Evolutionary conservation across 2,329 filamentous ascomycete genomes (phyloP).

Genomic region (Sporothrix euskadiensis): DNA sequence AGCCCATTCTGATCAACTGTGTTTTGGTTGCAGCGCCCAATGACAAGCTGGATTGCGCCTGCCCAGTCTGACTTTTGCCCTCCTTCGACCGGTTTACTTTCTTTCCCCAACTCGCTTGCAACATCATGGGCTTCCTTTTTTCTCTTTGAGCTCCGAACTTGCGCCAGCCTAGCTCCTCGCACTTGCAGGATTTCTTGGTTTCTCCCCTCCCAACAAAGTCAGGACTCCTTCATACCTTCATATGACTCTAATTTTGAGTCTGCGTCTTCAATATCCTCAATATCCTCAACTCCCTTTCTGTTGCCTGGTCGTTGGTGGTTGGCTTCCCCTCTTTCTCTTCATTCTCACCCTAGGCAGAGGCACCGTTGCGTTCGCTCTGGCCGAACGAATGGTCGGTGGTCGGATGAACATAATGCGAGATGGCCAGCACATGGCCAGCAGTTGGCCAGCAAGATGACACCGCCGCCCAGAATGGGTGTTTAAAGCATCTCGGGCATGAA

Average conservation of each 20-base stretch:
- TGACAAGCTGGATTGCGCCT: background rate
- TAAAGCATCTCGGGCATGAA: background rate
- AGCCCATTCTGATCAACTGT: background rate
- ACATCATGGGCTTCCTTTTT: constrained; percentile 11
- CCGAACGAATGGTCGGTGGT: background rate
- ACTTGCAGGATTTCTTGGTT: background rate
- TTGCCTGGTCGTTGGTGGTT: background rate
- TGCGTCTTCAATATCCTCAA: background rate
- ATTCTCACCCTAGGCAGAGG: constrained; percentile 2
- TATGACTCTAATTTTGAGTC: background rate
- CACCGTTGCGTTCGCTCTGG: constrained; percentile 14
- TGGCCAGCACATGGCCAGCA: background rate
- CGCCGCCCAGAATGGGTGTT: too few relatives aligned
- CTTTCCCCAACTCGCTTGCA: background rate
- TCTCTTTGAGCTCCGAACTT: background rate
- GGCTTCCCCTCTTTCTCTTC: background rate
- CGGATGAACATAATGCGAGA: background rate
- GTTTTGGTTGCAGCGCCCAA: background rate
- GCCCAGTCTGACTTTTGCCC: background rate
- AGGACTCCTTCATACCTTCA: too few relatives aligned
- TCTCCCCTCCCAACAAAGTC: background rate
- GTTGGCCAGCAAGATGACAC: background rate
- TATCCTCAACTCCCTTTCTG: background rate
- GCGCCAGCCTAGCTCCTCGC: background rate
- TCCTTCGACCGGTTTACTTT: background rate